A percentile compares a stretch with the other conserved stretches of the same genome.
phyloP scores from a whole-genome alignment of 1,284 basidiomycete species.

The Puccinia horiana region DNA sequence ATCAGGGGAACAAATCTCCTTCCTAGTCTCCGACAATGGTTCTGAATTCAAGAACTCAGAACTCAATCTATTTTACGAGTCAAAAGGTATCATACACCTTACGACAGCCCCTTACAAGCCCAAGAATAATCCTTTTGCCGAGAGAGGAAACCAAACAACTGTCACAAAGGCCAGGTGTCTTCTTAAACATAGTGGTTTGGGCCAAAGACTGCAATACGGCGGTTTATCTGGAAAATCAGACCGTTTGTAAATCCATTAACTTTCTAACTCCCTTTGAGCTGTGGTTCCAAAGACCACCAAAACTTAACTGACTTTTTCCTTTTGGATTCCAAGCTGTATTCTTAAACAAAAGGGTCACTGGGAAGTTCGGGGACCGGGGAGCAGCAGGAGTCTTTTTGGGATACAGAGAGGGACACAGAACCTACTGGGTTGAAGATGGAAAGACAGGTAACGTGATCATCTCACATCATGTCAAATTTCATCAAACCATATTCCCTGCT shows the following conservation, averaged over 20 bases:
- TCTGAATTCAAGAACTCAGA: neutral
- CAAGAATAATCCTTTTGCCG: neutral
- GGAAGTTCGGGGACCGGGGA: neutral
- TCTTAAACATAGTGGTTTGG: neutral
- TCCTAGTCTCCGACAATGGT: neutral
- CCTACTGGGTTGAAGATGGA: neutral
- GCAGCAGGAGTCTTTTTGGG: neutral
- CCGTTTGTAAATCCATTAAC: constrained; percentile 50
- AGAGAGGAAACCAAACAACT: constrained; percentile 8
- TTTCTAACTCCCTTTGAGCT: too few species aligned
- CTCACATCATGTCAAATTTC: constrained; percentile 20
- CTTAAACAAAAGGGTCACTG: neutral
- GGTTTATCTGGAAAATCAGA: neutral
- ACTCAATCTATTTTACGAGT: neutral
- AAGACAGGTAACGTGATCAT: neutral
- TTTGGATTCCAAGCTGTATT: constrained; percentile 3
- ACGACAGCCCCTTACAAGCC: constrained; percentile 49
- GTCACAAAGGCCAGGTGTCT: neutral
- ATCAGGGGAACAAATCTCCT: neutral
- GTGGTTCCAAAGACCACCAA: neutral
- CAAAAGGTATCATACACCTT: constrained; percentile 51
- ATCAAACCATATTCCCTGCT: neutral
- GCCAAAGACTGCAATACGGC: neutral
- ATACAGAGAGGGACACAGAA: neutral
- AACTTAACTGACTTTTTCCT: neutral